These are phyloP conservation scores for Linderina pennispora DNA, from an alignment of 192 early-diverging fungal genomes.

Conservation along the genomic window DNA sequence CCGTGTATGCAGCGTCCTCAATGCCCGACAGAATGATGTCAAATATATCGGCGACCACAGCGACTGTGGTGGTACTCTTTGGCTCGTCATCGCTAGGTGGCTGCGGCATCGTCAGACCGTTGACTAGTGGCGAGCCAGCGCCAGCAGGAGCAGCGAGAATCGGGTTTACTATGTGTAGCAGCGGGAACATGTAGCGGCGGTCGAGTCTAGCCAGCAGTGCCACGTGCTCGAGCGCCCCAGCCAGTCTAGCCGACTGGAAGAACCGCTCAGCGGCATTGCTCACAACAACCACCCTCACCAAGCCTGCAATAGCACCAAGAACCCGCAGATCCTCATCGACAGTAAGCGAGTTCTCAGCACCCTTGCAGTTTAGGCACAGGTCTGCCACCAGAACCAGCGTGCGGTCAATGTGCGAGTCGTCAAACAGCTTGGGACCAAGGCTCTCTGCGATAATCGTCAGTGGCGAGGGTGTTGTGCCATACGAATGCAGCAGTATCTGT, in stretches of 20 bases:
- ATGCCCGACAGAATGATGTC: slow-evolving; percentile 28
- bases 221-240: slow-evolving; percentile 15
- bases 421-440: slow-evolving; percentile 36
- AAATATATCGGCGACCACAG: slow-evolving; percentile 9
- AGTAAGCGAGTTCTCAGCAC: not conserved
- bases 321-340: slow-evolving; percentile 15
- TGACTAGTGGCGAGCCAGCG: slow-evolving; percentile 1
- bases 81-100: not conserved
- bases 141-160: not conserved
- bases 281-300: slow-evolving; percentile 6
- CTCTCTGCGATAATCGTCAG: slow-evolving; percentile 10
- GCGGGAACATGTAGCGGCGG: slow-evolving; percentile 20
- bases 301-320: slow-evolving; percentile 11
- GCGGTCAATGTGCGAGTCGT: slow-evolving; percentile 18
- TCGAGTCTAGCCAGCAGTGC: slow-evolving; percentile 12
- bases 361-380: slow-evolving; percentile 32
- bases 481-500: slow-evolving; percentile 11
- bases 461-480: not conserved
- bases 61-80: not conserved
- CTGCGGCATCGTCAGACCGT: not conserved
- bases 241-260: slow-evolving; percentile 7
- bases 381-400: slow-evolving; percentile 26
- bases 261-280: not conserved
- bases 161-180: slow-evolving; percentile 11
- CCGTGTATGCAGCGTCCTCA: slow-evolving; percentile 24